These are phyloP conservation scores for Pisolithus thermaeus DNA, from an alignment of 1,284 basidiomycete genomes.

Conservation along the genomic window DNA sequence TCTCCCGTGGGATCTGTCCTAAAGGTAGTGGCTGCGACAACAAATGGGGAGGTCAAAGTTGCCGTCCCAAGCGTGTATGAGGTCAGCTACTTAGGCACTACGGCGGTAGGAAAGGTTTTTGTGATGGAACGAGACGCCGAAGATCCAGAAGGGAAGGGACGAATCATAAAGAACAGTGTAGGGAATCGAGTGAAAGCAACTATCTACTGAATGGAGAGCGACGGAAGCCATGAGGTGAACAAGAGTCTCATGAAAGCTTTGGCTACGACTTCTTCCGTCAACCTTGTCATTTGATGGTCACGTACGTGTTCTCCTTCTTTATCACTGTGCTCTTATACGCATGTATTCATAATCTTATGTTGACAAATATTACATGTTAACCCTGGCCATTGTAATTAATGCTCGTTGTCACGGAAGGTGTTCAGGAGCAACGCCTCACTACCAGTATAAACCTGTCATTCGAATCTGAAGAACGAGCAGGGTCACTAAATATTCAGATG, in stretches of 20 bases:
- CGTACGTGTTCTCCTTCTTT: not conserved
- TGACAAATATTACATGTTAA: too few species aligned
- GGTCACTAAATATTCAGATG: too few species aligned
- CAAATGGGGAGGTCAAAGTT: slow-evolving; percentile 28
- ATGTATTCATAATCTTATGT: too few species aligned
- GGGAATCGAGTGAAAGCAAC: slow-evolving; percentile 14
- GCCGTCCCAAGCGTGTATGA: slow-evolving; percentile 38
- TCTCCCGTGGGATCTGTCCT: slow-evolving; percentile 39
- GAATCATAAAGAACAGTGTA: slow-evolving; percentile 15
- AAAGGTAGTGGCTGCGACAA: slow-evolving; percentile 27
- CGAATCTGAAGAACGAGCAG: too few species aligned
- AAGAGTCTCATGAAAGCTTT: slow-evolving; percentile 18
- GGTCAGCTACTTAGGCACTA: slow-evolving; percentile 34
- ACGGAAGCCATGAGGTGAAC: slow-evolving; percentile 13
- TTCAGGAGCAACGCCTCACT: too few species aligned
- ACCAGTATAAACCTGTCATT: too few species aligned
- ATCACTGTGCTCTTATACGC: not conserved
- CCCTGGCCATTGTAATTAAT: not conserved
- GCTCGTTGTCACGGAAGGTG: not conserved
- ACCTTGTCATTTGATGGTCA: slow-evolving; percentile 19
- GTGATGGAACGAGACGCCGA: slow-evolving; percentile 18
- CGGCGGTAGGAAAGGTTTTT: slow-evolving; percentile 17
- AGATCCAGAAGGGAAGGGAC: slow-evolving; percentile 36
- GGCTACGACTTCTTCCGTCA: slow-evolving; percentile 11
- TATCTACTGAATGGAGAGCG: slow-evolving; percentile 19